Percentiles rank a stretch among this genome's conserved stretches.
phyloP scores from a whole-genome alignment of 768 basidiomycete species.

The Pleurotus platypus region DNA sequence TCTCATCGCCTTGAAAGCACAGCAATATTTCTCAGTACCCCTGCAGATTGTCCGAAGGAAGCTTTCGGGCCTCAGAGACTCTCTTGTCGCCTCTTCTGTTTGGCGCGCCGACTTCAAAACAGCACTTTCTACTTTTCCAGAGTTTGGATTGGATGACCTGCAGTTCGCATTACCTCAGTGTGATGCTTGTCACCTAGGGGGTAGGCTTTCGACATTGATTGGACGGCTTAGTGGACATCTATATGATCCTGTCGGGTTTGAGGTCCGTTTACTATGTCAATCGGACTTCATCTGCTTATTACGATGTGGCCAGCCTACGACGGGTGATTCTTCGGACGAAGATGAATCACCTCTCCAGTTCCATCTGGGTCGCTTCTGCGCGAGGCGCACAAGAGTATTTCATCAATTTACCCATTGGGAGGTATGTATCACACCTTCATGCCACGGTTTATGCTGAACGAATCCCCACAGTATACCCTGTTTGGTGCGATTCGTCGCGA shows the following conservation, averaged over 20 bases:
- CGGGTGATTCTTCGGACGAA: slow-evolving; percentile 8
- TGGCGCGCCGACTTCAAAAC: slow-evolving; percentile 74
- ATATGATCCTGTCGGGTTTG: slow-evolving; percentile 73
- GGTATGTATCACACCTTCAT: slow-evolving; percentile 39
- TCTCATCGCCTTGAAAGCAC: slow-evolving; percentile 28
- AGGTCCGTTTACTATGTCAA: slow-evolving; percentile 32
- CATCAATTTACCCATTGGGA: slow-evolving; percentile 83
- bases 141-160: slow-evolving; percentile 49
- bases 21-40: slow-evolving; percentile 75
- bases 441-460: not conserved
- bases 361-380: slow-evolving; percentile 79
- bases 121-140: slow-evolving; percentile 62
- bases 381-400: slow-evolving; percentile 59
- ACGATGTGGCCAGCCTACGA: no score
- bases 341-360: slow-evolving; percentile 35
- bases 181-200: slow-evolving; percentile 80
- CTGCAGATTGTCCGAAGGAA: slow-evolving; percentile 65
- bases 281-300: no score
- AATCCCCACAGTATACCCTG: slow-evolving; percentile 49
- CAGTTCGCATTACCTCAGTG: slow-evolving; percentile 61
- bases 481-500: slow-evolving; percentile 58
- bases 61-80: slow-evolving; percentile 65
- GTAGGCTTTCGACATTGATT: slow-evolving; percentile 59
- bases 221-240: slow-evolving; percentile 62
- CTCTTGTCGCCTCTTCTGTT: slow-evolving; percentile 78